phyloP scores from a whole-genome alignment of 768 basidiomycete genomes.

The Lactarius psammicola region DNA sequence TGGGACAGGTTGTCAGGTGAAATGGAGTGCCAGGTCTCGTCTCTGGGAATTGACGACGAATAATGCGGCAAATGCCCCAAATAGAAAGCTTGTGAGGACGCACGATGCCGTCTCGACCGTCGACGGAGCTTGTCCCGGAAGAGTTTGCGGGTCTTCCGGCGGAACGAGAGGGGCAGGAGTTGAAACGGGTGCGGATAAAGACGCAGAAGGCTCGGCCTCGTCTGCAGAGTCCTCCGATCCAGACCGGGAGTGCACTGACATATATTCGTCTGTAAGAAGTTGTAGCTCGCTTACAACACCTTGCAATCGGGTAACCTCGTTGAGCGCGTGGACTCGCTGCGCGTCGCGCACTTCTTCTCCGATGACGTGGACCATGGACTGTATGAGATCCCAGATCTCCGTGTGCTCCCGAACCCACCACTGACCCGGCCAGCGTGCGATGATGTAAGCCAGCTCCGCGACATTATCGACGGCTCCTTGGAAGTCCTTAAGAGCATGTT shows the following conservation, averaged over 20 bases:
- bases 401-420: slow-evolving; percentile 65
- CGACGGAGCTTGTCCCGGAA: slow-evolving; percentile 25
- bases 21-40: slow-evolving; percentile 27
- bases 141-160: slow-evolving; percentile 23
- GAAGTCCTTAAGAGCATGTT: slow-evolving; percentile 43
- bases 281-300: slow-evolving; percentile 51
- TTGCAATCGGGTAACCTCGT: slow-evolving; percentile 50
- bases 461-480: slow-evolving; percentile 40
- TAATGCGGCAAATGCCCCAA: slow-evolving; percentile 56
- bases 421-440: slow-evolving; percentile 58
- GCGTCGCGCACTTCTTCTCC: slow-evolving; percentile 64
- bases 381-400: slow-evolving; percentile 59
- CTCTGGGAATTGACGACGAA: slow-evolving; percentile 30
- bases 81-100: slow-evolving; percentile 56
- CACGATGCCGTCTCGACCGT: slow-evolving; percentile 43
- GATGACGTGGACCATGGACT: slow-evolving; percentile 56
- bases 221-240: slow-evolving; percentile 27
- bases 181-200: slow-evolving; percentile 16
- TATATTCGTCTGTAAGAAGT: slow-evolving; percentile 44
- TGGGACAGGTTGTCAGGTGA: slow-evolving; percentile 21
- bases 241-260: slow-evolving; percentile 30
- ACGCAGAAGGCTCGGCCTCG: slow-evolving; percentile 8
- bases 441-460: slow-evolving; percentile 38
- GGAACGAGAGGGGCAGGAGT: slow-evolving; percentile 27
- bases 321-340: slow-evolving; percentile 41